Evolutionary conservation across 805 yeast genomes (phyloP), one percentile per base, ranked within the genome.

Genomic region (Yarrowia hollandica): DNA sequence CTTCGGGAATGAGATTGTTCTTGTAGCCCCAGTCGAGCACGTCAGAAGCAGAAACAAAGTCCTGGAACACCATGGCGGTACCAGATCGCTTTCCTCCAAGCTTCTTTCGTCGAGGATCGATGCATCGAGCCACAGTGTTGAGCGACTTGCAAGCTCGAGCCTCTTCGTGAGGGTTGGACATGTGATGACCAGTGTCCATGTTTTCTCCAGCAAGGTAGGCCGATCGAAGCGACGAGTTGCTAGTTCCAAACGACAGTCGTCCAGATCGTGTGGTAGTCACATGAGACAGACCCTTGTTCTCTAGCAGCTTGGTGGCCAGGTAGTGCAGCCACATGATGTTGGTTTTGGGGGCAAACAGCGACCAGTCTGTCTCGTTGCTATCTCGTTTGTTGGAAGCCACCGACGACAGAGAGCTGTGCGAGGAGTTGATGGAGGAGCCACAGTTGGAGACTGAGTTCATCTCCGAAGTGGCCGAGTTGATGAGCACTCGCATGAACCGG

Each of bases 291-390:
- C 70, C 66, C 60, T 82, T 82, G 57, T 68, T 69, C 57, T 77
- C 69, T 9, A 83, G 54, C 60, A 85, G 64, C 61, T 79, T 77
- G 55, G 79, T 79, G 33, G 77, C 74, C n/a, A 86, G 61, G 65
- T 83, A 84, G 64, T 83, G 84, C 41, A 85, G 70, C 91, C 91
- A 85, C 28, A 79, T 66, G 15, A 85, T 67, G 65, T 85, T 86
- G 25, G 85, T 83, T 31, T 70, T 71, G 4, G 82, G 79, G 48
- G 74, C 71, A 60, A 69, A 72, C 18, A 64, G 62, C 1, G 80
- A 71, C 83, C 87, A 82, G 62, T 78, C 79, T 48, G 78, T 71
- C 15, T 70, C 61, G 59, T 35, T 35, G 39, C 12, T 5, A 30
- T 48, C 39, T 4, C 42, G 58, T 9, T 35, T 52, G 44, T 35